Evolutionary conservation across 106 monocot genomes (phyloP).

Genomic region (Platanthera guangdongensis): DNA sequence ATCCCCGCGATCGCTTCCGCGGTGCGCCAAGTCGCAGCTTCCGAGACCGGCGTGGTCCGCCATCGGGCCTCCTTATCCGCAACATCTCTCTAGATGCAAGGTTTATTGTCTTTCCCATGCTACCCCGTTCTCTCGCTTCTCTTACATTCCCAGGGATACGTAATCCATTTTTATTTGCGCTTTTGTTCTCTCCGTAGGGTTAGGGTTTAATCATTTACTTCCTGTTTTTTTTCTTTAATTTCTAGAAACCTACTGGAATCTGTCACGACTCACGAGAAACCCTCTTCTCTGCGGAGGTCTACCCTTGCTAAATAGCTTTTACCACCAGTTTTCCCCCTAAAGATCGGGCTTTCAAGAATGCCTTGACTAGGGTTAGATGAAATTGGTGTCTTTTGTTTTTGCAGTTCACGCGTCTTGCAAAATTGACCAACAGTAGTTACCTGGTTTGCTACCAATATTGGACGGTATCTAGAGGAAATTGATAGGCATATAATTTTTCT

Average conservation of each 20-base stretch:
- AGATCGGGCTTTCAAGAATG: too few relatives aligned
- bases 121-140: background rate
- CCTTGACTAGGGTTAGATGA: too few relatives aligned
- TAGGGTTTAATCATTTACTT: background rate
- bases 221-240: background rate
- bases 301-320: background rate
- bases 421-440: too few relatives aligned
- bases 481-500: background rate
- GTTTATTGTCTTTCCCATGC: slow-evolving; percentile 13
- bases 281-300: background rate
- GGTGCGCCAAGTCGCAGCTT: slow-evolving; percentile 18
- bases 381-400: too few relatives aligned
- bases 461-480: background rate
- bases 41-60: slow-evolving; percentile 37
- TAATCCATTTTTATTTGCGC: background rate
- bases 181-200: background rate
- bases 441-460: background rate
- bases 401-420: too few relatives aligned
- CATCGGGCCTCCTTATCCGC: slow-evolving; percentile 79
- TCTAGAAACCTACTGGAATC: background rate
- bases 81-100: slow-evolving; percentile 86
- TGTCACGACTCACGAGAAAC: background rate
- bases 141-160: background rate
- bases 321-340: too few relatives aligned
- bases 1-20: slow-evolving; percentile 40